Evolutionary conservation across 176 grass and related monocot genomes (phyloP).

Genomic region (Aegilops longissima): DNA sequence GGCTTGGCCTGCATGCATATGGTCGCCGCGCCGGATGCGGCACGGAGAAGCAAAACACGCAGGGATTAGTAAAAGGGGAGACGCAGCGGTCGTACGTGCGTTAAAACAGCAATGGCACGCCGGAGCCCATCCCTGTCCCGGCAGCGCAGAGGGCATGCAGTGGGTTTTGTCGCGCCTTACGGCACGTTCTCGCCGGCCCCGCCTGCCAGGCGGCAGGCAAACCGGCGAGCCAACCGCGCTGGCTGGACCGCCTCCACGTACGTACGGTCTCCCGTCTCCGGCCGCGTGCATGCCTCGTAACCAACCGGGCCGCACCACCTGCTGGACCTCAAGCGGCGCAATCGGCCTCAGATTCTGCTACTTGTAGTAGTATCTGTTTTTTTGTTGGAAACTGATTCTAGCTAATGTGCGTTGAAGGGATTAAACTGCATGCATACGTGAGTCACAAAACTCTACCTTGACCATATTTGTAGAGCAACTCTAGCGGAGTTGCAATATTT

Average conservation of each 20-base stretch:
- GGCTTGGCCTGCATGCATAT: not conserved
- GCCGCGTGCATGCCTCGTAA: not conserved
- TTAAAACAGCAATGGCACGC: slow-evolving; percentile 26
- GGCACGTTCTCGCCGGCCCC: slow-evolving; percentile 1
- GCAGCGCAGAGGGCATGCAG: slow-evolving; percentile 7
- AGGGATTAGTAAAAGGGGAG: not conserved
- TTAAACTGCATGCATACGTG: not conserved
- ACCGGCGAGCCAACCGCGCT: not conserved
- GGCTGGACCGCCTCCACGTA: not conserved
- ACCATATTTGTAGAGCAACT: too few relatives aligned
- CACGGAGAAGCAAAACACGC: slow-evolving; percentile 31
- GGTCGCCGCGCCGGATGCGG: slow-evolving; percentile 39
- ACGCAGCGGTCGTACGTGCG: not conserved
- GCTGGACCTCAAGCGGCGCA: not conserved
- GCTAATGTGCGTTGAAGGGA: not conserved
- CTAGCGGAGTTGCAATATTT: too few relatives aligned
- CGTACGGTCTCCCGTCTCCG: not conserved
- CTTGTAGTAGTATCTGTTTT: not conserved
- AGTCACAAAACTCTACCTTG: too few relatives aligned
- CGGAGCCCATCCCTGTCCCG: not conserved
- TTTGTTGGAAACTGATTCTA: not conserved
- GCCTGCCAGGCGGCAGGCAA: not conserved
- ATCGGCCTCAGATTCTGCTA: not conserved
- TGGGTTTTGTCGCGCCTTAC: slow-evolving; percentile 17
- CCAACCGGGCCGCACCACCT: not conserved